phyloP scores from a whole-genome alignment of 2,329 filamentous ascomycete species.

The Dactylonectria estremocensis region DNA sequence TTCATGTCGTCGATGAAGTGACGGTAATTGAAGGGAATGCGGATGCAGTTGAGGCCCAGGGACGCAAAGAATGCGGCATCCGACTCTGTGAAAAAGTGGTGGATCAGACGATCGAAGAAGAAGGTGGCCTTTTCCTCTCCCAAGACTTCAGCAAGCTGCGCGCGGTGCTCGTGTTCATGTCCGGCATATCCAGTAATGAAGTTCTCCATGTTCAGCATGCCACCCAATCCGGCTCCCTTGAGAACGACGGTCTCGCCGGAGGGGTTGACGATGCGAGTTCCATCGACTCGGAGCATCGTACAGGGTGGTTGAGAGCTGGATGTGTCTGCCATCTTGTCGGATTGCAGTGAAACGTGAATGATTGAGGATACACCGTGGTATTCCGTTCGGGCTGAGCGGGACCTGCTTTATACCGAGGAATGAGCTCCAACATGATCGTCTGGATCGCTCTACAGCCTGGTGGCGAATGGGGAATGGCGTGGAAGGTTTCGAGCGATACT shows the following conservation, averaged over 20 bases:
- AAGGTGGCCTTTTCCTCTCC: slow-evolving; percentile 71
- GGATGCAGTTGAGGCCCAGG: slow-evolving; percentile 70
- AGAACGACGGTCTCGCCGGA: slow-evolving; percentile 63
- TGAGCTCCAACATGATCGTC: neutral
- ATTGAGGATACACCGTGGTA: neutral
- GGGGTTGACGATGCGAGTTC: slow-evolving; percentile 59
- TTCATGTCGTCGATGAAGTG: slow-evolving; percentile 70
- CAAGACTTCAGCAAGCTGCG: slow-evolving; percentile 66
- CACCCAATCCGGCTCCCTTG: slow-evolving; percentile 52
- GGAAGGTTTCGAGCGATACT: slow-evolving; percentile 4
- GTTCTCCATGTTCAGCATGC: slow-evolving; percentile 67
- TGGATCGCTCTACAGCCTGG: neutral
- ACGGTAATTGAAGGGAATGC: slow-evolving; percentile 74
- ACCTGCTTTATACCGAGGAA: neutral
- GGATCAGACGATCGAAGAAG: slow-evolving; percentile 71
- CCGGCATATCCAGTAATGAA: slow-evolving; percentile 76
- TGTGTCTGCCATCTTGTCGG: slow-evolving; percentile 1
- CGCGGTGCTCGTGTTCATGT: slow-evolving; percentile 70
- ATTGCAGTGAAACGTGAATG: neutral
- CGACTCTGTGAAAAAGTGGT: slow-evolving; percentile 72
- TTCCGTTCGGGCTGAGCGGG: neutral
- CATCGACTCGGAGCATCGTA: slow-evolving; percentile 50
- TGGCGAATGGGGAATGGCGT: slow-evolving; percentile 5
- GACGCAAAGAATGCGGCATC: slow-evolving; percentile 72
- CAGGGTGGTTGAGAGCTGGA: slow-evolving; percentile 27